phyloP scores from a whole-genome alignment of 371 early-diverging fungal species.

The Rhizopus arrhizus region DNA sequence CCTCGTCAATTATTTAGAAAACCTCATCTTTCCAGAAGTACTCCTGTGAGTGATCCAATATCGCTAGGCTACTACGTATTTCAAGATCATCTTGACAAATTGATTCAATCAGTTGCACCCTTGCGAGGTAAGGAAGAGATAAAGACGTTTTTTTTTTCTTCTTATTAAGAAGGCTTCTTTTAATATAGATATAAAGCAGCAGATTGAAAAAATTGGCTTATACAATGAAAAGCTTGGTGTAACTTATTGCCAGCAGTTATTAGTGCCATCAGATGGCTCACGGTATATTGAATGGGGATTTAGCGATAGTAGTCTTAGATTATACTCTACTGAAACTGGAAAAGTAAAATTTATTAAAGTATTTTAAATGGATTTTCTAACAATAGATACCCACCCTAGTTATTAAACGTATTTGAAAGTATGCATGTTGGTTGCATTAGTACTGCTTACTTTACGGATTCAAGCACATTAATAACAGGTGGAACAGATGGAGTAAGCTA shows the following conservation, averaged over 20 bases:
- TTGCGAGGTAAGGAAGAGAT: conserved; percentile 46
- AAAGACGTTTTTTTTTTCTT: not conserved
- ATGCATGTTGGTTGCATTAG: conserved; percentile 73
- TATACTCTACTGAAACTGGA: conserved; percentile 62
- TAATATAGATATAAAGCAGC: conserved; percentile 53
- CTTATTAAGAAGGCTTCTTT: not conserved
- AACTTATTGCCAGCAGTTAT: conserved; percentile 51
- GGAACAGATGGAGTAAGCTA: conserved; percentile 66
- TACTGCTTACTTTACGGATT: conserved; percentile 65
- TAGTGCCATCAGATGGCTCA: conserved; percentile 60
- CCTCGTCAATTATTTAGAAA: conserved; percentile 82
- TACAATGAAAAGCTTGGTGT: conserved; percentile 54
- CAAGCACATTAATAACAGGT: conserved; percentile 71
- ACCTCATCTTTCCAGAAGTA: conserved; percentile 68
- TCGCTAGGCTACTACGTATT: conserved; percentile 50
- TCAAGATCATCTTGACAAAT: conserved; percentile 53
- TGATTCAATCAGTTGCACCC: conserved; percentile 60
- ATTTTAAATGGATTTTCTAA: not conserved
- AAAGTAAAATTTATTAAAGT: conserved; percentile 43
- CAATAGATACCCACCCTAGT: conserved; percentile 17
- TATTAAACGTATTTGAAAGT: conserved; percentile 69
- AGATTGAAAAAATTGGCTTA: conserved; percentile 56
- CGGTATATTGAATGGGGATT: conserved; percentile 79
- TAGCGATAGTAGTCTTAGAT: conserved; percentile 67
- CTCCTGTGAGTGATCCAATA: conserved; percentile 40